Percentiles rank a stretch among this genome's conserved stretches.
Evolutionary conservation across 768 basidiomycete genomes (phyloP).

Genomic region (Tephrocybe sp.): DNA sequence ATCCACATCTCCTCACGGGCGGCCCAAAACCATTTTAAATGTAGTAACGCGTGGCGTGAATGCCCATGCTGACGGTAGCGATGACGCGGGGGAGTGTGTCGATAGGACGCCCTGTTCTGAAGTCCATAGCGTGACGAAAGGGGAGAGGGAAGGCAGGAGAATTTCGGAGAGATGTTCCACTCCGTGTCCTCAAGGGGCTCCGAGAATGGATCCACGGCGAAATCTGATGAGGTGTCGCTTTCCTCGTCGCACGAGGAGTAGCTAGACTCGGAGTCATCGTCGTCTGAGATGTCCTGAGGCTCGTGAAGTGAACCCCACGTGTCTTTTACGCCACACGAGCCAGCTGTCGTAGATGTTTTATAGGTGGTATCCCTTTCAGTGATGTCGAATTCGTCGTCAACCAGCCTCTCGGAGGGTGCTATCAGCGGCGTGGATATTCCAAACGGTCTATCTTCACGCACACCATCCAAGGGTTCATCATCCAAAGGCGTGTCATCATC

Average conservation of each 20-base stretch:
- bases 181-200: slow-evolving; percentile 18
- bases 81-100: slow-evolving; percentile 33
- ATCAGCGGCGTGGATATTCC: neutral
- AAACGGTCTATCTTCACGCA: neutral
- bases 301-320: slow-evolving; percentile 13
- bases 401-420: slow-evolving; percentile 2
- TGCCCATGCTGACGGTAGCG: slow-evolving; percentile 57
- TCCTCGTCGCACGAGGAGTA: slow-evolving; percentile 22
- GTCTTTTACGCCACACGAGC: slow-evolving; percentile 9
- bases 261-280: slow-evolving; percentile 23
- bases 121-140: slow-evolving; percentile 30
- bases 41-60: slow-evolving; percentile 56
- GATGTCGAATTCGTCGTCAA: slow-evolving; percentile 20
- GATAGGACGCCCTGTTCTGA: slow-evolving; percentile 12
- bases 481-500: slow-evolving; percentile 8
- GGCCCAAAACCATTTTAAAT: slow-evolving; percentile 64
- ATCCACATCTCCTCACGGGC: slow-evolving; percentile 52
- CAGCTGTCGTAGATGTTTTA: neutral
- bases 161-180: slow-evolving; percentile 27
- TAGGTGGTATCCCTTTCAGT: slow-evolving; percentile 4
- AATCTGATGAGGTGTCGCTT: slow-evolving; percentile 12
- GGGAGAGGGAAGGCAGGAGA: slow-evolving; percentile 37
- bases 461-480: slow-evolving; percentile 2
- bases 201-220: slow-evolving; percentile 15
- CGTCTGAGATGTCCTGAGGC: slow-evolving; percentile 6